A percentile compares a stretch with the other conserved stretches of the same genome.
phyloP scores from a whole-genome alignment of 2,329 filamentous ascomycete genomes.

The Triangularia verruculosa region DNA sequence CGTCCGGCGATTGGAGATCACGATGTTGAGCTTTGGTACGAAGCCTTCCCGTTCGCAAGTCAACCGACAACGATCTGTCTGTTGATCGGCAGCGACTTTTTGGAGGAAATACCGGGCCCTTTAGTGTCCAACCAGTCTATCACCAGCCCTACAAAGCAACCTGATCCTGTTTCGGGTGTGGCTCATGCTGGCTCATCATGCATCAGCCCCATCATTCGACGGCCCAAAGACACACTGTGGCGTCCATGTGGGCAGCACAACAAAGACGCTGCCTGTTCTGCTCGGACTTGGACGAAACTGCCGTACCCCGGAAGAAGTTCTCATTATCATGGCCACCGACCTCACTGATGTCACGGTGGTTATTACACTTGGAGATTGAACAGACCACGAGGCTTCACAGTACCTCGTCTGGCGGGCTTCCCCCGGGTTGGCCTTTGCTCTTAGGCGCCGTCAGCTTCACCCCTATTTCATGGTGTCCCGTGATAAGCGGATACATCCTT shows the following conservation, averaged over 20 bases:
- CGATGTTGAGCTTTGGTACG: not conserved
- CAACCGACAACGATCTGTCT: too few relatives aligned
- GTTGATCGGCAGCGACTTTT: not conserved
- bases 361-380: not conserved
- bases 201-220: not conserved
- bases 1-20: not conserved
- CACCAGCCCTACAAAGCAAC: not conserved
- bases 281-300: not conserved
- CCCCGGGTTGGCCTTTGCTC: not conserved
- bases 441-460: not conserved
- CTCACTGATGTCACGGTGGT: not conserved
- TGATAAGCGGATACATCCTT: too few relatives aligned
- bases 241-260: not conserved
- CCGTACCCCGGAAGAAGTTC: not conserved
- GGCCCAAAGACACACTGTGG: not conserved
- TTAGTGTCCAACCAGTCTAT: too few relatives aligned
- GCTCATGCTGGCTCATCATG: not conserved
- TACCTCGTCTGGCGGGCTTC: not conserved
- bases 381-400: not conserved
- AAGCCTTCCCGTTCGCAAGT: not conserved
- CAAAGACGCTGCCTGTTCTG: not conserved
- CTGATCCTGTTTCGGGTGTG: not conserved
- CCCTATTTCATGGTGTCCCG: not conserved
- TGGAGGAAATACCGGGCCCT: not conserved
- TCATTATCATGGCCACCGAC: not conserved